phyloP scores from a whole-genome alignment of 2,329 filamentous ascomycete genomes.

The Polytolypa hystricis region DNA sequence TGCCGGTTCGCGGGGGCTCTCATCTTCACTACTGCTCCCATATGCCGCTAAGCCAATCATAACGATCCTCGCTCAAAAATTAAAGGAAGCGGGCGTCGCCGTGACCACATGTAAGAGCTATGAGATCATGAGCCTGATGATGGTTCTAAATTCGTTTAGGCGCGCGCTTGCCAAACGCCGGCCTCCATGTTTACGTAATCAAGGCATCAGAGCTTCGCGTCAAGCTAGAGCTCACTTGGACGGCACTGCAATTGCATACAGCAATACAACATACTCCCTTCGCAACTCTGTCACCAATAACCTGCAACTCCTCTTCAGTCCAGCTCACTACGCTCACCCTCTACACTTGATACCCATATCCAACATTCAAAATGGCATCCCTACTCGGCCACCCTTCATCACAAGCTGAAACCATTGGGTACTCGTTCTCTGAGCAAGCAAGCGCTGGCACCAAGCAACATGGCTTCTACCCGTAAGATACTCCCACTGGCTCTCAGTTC shows the following conservation, averaged over 20 bases:
- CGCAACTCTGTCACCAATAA: no score
- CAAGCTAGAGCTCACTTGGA: no score
- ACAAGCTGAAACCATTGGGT: conserved; percentile 44
- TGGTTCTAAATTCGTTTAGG: not conserved
- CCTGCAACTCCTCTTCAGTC: no score
- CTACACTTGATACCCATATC: not conserved
- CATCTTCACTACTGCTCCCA: conserved; percentile 37
- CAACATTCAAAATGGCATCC: conserved; percentile 39
- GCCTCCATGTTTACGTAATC: conserved; percentile 4
- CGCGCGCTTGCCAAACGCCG: not conserved
- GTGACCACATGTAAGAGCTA: not conserved
- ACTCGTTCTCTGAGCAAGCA: conserved; percentile 47
- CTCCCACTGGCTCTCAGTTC: not conserved
- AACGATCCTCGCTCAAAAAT: conserved; percentile 2
- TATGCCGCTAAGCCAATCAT: conserved; percentile 35
- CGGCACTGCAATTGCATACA: no score
- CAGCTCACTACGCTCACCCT: not conserved
- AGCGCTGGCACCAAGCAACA: conserved; percentile 52
- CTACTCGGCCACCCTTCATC: conserved; percentile 39
- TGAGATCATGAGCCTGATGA: no score
- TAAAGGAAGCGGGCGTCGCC: not conserved
- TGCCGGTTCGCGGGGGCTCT: conserved; percentile 14
- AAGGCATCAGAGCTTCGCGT: not conserved
- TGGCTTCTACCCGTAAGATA: conserved; percentile 78
- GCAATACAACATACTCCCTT: no score